These are phyloP conservation scores for Leccinum angustisporum DNA, from an alignment of 1,284 basidiomycete species.

Conservation along the genomic window DNA sequence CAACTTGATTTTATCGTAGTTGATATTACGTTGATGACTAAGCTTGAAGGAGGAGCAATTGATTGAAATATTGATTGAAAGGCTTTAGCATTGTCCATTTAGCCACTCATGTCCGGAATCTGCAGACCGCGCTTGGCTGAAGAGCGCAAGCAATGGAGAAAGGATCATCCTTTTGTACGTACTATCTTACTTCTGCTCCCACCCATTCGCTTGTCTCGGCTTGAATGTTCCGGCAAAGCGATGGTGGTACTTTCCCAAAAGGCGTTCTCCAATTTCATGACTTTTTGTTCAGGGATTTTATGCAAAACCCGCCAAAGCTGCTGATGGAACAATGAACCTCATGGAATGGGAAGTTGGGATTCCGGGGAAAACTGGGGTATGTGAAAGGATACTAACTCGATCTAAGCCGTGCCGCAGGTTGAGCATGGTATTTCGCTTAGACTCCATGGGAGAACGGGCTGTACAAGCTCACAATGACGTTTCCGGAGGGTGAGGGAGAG, in stretches of 20 bases:
- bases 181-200: slow-evolving; percentile 4
- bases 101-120: slow-evolving; percentile 67
- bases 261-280: neutral
- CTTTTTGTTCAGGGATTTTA: slow-evolving; percentile 80
- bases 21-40: slow-evolving; percentile 26
- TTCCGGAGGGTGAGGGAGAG: slow-evolving; percentile 78
- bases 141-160: slow-evolving; percentile 98
- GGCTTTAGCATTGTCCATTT: neutral
- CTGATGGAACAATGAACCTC: slow-evolving; percentile 93
- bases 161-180: slow-evolving; percentile 98
- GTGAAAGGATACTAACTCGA: slow-evolving; percentile 33
- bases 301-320: slow-evolving; percentile 85
- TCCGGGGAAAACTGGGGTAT: slow-evolving; percentile 80
- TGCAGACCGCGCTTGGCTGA: slow-evolving; percentile 87
- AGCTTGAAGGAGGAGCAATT: slow-evolving; percentile 11
- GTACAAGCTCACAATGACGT: slow-evolving; percentile 91
- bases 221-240: neutral
- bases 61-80: neutral
- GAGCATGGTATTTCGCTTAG: slow-evolving; percentile 44
- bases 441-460: slow-evolving; percentile 96
- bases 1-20: neutral
- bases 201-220: slow-evolving; percentile 1
- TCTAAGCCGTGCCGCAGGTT: slow-evolving; percentile 18
- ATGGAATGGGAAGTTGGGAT: slow-evolving; percentile 99
- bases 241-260: slow-evolving; percentile 2